phyloP scores from a whole-genome alignment of 2,329 filamentous ascomycete species.

The Colletotrichum spaethianum region DNA sequence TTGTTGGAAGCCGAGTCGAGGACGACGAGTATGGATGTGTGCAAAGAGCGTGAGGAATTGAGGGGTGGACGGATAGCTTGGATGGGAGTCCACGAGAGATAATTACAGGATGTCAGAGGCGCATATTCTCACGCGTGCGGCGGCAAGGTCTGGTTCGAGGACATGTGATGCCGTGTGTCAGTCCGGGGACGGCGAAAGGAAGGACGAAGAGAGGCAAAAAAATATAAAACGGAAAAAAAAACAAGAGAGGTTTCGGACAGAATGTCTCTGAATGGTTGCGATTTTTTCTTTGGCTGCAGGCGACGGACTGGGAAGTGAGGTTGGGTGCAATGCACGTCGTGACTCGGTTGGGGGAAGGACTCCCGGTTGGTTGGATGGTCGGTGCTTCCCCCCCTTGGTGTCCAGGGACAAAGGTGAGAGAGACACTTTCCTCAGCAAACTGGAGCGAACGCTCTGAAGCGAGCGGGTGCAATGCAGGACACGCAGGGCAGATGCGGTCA shows the following conservation, averaged over 20 bases:
- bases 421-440: not conserved
- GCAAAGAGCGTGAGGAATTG: not conserved
- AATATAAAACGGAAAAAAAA: not conserved
- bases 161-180: conserved; percentile 12
- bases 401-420: not conserved
- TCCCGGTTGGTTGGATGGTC: not conserved
- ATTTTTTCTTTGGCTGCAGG: conserved; percentile 3
- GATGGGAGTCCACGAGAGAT: conserved; percentile 3
- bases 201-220: not conserved
- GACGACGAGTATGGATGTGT: not conserved
- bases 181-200: conserved; percentile 30
- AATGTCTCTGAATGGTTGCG: conserved; percentile 36
- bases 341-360: conserved; percentile 14
- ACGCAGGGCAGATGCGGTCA: not conserved
- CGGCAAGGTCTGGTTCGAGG: not conserved
- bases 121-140: conserved; percentile 20
- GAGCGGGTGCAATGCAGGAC: not conserved
- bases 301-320: not conserved
- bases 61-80: not conserved
- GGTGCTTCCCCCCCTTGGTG: not conserved
- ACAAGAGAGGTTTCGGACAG: conserved; percentile 12
- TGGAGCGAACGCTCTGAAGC: not conserved
- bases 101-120: conserved; percentile 1
- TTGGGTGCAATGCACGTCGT: conserved; percentile 1
- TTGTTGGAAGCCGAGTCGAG: not conserved